Percentiles rank a stretch among this genome's conserved stretches.
Conservation (phyloP, 1,284 basidiomycete species). For the Cutaneotrichosporon sp. region DNA sequence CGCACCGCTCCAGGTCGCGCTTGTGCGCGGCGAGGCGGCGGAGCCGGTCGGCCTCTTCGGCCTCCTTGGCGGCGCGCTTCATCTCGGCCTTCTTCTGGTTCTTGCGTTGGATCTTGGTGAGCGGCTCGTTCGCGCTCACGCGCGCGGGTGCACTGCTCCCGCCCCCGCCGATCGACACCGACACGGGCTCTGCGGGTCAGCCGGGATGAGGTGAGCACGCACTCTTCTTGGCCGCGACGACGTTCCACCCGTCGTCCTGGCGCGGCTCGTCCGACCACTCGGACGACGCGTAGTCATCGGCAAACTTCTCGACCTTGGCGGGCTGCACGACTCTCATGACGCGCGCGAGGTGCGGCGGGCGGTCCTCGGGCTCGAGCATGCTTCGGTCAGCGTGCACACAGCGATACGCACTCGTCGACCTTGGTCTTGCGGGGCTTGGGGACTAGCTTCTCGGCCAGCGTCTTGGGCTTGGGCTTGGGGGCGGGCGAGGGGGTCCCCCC, state of each 20-base stretch:
- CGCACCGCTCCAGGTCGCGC: constrained; percentile 44
- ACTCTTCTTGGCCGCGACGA: constrained; percentile 47
- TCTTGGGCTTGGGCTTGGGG: constrained; percentile 34
- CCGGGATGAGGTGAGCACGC: constrained; percentile 14
- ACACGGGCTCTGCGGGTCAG: constrained; percentile 37
- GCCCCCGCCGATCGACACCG: constrained; percentile 29
- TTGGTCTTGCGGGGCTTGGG: constrained; percentile 47
- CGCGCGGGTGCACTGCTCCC: neutral
- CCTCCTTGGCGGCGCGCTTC: constrained; percentile 45
- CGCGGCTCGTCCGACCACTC: constrained; percentile 21
- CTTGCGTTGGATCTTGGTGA: constrained; percentile 45
- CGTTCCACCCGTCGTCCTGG: constrained; percentile 46
- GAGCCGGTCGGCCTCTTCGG: constrained; percentile 44
- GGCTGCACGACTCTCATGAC: constrained; percentile 42
- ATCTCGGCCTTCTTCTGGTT: constrained; percentile 48
- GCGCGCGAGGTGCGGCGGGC: constrained; percentile 39
- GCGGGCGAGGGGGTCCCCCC: neutral
- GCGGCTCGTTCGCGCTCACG: constrained; percentile 9
- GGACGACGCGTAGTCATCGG: constrained; percentile 31
- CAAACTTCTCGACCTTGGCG: constrained; percentile 19
- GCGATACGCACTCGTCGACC: constrained; percentile 48
- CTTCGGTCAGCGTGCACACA: constrained; percentile 26
- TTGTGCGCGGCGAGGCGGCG: constrained; percentile 44
- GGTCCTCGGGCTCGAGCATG: constrained; percentile 50
- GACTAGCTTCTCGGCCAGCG: constrained; percentile 45